Evolutionary conservation across 345 rosid genomes (phyloP), one percentile per base, ranked within the genome.

Genomic region (Cardamine chenopodiifolia): DNA sequence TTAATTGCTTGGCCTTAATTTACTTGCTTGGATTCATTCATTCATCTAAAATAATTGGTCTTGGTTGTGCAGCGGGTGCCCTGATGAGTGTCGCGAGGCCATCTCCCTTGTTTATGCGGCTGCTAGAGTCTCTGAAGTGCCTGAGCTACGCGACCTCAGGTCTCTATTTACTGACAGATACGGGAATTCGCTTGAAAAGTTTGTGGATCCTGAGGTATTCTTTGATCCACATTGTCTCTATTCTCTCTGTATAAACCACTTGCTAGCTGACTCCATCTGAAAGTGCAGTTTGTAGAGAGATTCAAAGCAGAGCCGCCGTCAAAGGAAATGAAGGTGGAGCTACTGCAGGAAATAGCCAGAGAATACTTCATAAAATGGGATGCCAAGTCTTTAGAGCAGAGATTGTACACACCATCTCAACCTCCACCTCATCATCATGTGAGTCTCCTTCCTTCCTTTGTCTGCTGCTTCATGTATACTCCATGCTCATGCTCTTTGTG

Each of bases 41-140:
- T 25, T 49, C 62, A 14, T 68, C 31, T 56, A 26, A 58, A 12
- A 44, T n/a, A 7, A 17, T 6, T 6, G 40, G 20, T 55, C 29
- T 55, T 19, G 31, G 9, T 32, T 49, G 50, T 65, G 23, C 84
- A 92, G 96, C 50, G 86, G 83, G 48, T 93, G 98, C 52, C 99
- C 97, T 28, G 87, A 82, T 45, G 98, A 88, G 58, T 92, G 99
- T 80, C 80, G 68, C 72, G 94, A 88, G 79, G 92, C 97, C 53
- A 79, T 86, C 12, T 88, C 96, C 56, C 82, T 95, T 55, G 75
- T 84, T 37, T 85, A 87, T 37, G 96, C 97, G n/a, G 95, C 99
- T 10, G 97, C 99, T 48, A 84, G 97, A 82, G 82, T 92, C 78
- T 81, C 94, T 48, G 91, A 90, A 76, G 81, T 90, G 70, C 97